Evolutionary conservation across 2,329 filamentous ascomycete species (phyloP).

Genomic region (Leptodontidium sp.): DNA sequence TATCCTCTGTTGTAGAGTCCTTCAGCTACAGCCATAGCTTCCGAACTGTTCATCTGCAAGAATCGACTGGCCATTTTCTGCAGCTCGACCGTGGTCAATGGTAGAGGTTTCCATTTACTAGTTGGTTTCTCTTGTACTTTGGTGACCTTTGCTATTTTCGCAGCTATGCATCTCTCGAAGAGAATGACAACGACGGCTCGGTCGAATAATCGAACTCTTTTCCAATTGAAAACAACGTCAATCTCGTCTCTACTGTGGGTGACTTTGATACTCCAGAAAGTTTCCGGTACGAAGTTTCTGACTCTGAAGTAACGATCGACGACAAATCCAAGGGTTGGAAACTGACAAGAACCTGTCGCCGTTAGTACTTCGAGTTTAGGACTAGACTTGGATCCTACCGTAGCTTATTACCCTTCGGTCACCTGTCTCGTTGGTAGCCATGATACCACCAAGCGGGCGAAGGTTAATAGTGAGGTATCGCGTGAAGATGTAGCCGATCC

Average conservation of each 20-base stretch:
- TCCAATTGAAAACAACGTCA: conserved; percentile 86
- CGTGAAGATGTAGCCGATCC: conserved; percentile 93
- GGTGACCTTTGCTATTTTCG: conserved; percentile 79
- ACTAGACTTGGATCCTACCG: conserved; percentile 58
- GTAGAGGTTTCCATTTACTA: conserved; percentile 91
- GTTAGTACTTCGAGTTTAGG: neutral
- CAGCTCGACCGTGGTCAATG: conserved; percentile 92
- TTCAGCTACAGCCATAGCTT: conserved; percentile 90
- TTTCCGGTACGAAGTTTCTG: conserved; percentile 89
- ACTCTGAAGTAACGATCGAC: conserved; percentile 96
- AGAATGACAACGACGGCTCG: conserved; percentile 81
- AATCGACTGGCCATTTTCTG: conserved; percentile 95
- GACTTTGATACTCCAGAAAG: conserved; percentile 92
- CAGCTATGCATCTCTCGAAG: conserved; percentile 83
- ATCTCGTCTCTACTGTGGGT: conserved; percentile 79
- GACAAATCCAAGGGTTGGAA: conserved; percentile 95
- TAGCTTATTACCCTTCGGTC: conserved; percentile 72
- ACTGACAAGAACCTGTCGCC: conserved; percentile 80
- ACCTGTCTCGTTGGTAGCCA: conserved; percentile 59
- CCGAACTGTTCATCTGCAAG: conserved; percentile 88
- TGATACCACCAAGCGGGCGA: conserved; percentile 72
- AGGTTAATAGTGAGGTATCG: conserved; percentile 84
- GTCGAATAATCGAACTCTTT: conserved; percentile 85
- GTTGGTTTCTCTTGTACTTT: conserved; percentile 92
- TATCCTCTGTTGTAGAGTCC: conserved; percentile 91